Percentiles rank a stretch among this genome's conserved stretches.
Conservation (phyloP, 257 asterid species). For the Salvia miltiorrhiza region DNA sequence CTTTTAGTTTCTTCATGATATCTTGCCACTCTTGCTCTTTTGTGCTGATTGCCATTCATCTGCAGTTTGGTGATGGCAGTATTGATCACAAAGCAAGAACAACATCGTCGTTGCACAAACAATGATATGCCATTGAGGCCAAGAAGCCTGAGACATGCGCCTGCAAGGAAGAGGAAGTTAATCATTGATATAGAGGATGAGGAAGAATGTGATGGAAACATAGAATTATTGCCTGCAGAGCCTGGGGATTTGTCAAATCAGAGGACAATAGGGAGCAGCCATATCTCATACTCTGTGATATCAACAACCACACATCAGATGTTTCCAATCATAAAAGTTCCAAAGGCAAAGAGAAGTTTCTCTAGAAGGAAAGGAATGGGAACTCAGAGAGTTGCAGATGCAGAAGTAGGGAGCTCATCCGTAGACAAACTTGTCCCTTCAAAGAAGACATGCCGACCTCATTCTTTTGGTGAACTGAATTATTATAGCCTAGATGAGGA, state of each 20-base stretch:
- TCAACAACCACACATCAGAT: constrained; percentile 18
- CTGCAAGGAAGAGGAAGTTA: constrained; percentile 46
- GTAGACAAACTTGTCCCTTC: neutral
- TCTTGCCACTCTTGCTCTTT: neutral
- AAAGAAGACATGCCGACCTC: constrained; percentile 18
- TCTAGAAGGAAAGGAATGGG: constrained; percentile 22
- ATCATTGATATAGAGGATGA: constrained; percentile 41
- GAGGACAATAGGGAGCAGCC: constrained; percentile 18
- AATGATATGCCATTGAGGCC: constrained; percentile 11
- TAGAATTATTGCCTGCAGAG: constrained; percentile 10
- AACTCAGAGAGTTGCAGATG: constrained; percentile 24
- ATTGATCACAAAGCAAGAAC: constrained; percentile 37
- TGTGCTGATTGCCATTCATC: constrained; percentile 11
- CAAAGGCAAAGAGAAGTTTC: constrained; percentile 14
- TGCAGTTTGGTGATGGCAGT: constrained; percentile 46
- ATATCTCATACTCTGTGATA: constrained; percentile 11
- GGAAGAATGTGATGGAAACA: constrained; percentile 31
- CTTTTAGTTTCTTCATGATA: neutral
- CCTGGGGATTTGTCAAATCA: constrained; percentile 10
- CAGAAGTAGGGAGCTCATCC: constrained; percentile 16
- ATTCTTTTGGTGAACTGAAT: constrained; percentile 26
- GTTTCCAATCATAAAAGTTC: constrained; percentile 11
- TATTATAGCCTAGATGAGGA: constrained; percentile 27
- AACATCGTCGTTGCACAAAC: constrained; percentile 11
- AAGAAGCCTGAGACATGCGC: constrained; percentile 25